Conservation (phyloP, 2,329 filamentous ascomycete genomes). For the Dactylonectria macrodidyma region DNA sequence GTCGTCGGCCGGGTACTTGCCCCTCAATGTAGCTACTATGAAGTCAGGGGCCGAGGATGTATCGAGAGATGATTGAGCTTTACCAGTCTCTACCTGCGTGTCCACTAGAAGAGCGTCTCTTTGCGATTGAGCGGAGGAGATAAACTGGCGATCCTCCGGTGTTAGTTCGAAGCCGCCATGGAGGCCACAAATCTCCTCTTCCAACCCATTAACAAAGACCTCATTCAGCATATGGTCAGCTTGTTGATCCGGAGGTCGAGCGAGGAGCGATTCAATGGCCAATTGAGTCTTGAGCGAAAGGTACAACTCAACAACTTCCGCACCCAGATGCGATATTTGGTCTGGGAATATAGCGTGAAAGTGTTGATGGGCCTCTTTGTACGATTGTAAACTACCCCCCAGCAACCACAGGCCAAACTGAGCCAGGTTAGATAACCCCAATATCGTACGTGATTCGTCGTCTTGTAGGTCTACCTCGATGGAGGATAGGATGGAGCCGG, state of each 20-base stretch:
- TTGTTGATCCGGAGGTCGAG: conserved; percentile 63
- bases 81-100: conserved; percentile 45
- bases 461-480: conserved; percentile 53
- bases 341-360: conserved; percentile 63
- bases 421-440: conserved; percentile 66
- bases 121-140: conserved; percentile 51
- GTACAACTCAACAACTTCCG: conserved; percentile 60
- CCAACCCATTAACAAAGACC: conserved; percentile 70
- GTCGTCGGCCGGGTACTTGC: conserved; percentile 59
- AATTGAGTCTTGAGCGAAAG: conserved; percentile 64
- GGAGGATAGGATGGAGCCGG: conserved; percentile 51
- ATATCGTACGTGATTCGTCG: conserved; percentile 52
- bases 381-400: conserved; percentile 55
- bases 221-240: conserved; percentile 69
- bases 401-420: conserved; percentile 60
- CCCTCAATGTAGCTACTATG: conserved; percentile 50
- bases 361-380: conserved; percentile 60
- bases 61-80: conserved; percentile 34
- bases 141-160: conserved; percentile 54
- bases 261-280: conserved; percentile 69
- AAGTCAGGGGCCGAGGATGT: conserved; percentile 14
- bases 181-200: conserved; percentile 60
- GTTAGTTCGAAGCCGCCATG: conserved; percentile 51
- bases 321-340: conserved; percentile 61
- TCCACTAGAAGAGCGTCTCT: conserved; percentile 53